Base-by-base conservation (phyloP, 371 early-diverging fungal species). In the Basidiobolus heterosporus region DNA sequence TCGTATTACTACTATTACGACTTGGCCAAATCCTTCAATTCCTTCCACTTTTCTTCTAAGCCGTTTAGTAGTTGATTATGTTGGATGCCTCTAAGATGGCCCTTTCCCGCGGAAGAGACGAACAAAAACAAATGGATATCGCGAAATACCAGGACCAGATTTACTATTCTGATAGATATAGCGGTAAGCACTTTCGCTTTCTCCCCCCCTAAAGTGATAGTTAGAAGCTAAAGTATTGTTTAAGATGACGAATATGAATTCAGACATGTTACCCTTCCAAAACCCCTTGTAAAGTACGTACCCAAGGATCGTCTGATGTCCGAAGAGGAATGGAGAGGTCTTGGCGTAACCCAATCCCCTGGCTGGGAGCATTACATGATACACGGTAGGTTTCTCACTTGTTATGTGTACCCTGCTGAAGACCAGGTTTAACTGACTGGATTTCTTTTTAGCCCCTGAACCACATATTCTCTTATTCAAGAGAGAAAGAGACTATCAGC, bases 351-450 rank as follows among this genome's bases (percentile, higher is more conserved):
- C 45, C 90, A 90, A 56, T 82, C 85, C 19, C 57, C 61, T 14
- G 91, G 91, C 1, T 91, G 91, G 91, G 68, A 68, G 39, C 88
- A 87, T 51, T 87, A 82, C 54, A 78, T 88, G 87, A 64, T 85
- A 16, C 82, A 86, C 49, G 63, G 75, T 79, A 67, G 53, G 38
- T n/a, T n/a, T n/a, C n/a, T n/a, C n/a, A n/a, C n/a, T n/a, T n/a
- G n/a, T n/a, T n/a, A n/a, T n/a, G n/a, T n/a, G n/a, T n/a, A n/a
- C n/a, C n/a, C n/a, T n/a, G n/a, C 30, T 9, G 30, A 30, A 30
- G 30, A 40, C 5, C 11, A 24, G 7, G 35, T 8, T 44, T 37
- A 9, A 5, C 14, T 23, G 41, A 18, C 17, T 14, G 9, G 9
- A 35, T 24, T 9, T 9, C 30, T 9, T 30, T 9, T 9, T 9